These are phyloP conservation scores for Penicillium sp. DNA, from an alignment of 2,329 filamentous ascomycete species.

Conservation along the genomic window DNA sequence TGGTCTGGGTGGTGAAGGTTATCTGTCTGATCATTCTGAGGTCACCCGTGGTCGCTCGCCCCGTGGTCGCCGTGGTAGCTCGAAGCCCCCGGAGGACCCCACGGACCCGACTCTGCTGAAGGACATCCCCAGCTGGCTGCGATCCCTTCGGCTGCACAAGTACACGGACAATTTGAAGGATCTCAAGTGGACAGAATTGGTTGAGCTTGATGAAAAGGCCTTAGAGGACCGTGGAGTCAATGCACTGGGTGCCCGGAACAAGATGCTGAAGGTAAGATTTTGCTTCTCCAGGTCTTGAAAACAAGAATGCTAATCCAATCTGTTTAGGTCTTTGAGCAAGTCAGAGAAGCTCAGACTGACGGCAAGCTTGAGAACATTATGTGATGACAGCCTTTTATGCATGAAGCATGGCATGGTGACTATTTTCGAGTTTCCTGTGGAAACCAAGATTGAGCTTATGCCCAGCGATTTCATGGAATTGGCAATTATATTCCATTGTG, in stretches of 20 bases:
- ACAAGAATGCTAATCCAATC: constrained; percentile 28
- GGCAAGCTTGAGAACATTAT: constrained; percentile 60
- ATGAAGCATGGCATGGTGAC: constrained; percentile 11
- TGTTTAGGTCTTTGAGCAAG: constrained; percentile 83
- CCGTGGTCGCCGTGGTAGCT: constrained; percentile 86
- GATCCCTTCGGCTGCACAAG: constrained; percentile 93
- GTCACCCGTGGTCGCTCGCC: constrained; percentile 88
- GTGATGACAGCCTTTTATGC: constrained; percentile 21
- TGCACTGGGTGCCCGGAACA: constrained; percentile 87
- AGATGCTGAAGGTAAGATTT: constrained; percentile 84
- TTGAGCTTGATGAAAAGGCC: constrained; percentile 90
- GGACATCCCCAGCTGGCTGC: constrained; percentile 94
- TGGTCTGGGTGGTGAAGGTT: constrained; percentile 73
- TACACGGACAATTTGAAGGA: constrained; percentile 99
- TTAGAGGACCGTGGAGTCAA: constrained; percentile 93
- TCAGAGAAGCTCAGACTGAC: constrained; percentile 75
- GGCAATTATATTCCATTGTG: constrained; percentile 16
- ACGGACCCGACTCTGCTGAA: constrained; percentile 87
- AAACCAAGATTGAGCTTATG: constrained; percentile 3
- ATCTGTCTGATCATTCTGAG: constrained; percentile 91
- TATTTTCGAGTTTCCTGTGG: constrained; percentile 6
- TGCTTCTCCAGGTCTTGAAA: neutral
- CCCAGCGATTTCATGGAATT: constrained; percentile 21
- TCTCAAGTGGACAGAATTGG: constrained; percentile 90
- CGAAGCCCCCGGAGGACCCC: constrained; percentile 96